phyloP scores from a whole-genome alignment of 116 monocot species.

The Zostera marina region DNA sequence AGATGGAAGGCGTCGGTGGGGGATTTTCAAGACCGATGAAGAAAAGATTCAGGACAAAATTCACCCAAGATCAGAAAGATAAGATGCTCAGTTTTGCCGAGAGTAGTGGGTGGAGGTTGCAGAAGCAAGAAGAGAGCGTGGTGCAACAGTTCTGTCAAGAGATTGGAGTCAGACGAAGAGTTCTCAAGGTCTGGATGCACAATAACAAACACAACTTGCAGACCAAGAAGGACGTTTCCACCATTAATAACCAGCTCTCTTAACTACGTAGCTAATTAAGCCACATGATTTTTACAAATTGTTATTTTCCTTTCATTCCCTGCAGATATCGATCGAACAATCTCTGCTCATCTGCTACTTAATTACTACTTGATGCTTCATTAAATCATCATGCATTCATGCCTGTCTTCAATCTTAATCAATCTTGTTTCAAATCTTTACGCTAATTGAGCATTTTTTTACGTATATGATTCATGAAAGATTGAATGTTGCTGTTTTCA shows the following conservation, averaged over 20 bases:
- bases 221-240: not conserved
- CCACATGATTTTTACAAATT: too few species aligned
- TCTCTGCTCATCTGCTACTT: too few species aligned
- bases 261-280: too few species aligned
- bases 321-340: too few species aligned
- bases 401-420: too few species aligned
- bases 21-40: slow-evolving; percentile 5
- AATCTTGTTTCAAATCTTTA: too few species aligned
- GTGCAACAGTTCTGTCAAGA: slow-evolving; percentile 52
- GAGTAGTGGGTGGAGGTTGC: slow-evolving; percentile 31
- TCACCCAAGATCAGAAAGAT: slow-evolving; percentile 43
- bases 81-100: slow-evolving; percentile 36
- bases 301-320: too few species aligned
- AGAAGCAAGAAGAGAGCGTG: slow-evolving; percentile 32
- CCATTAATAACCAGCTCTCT: not conserved
- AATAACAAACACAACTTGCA: slow-evolving; percentile 52
- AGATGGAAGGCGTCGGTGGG: slow-evolving; percentile 9
- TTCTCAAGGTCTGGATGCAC: slow-evolving; percentile 94
- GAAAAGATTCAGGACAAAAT: slow-evolving; percentile 49
- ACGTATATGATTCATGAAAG: too few species aligned
- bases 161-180: slow-evolving; percentile 48
- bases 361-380: too few species aligned
- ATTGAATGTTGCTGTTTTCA: too few species aligned
- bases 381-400: too few species aligned
- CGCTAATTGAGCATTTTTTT: too few species aligned